Evolutionary conservation across 805 yeast genomes (phyloP).

Genomic region (Yarrowia osloensis): DNA sequence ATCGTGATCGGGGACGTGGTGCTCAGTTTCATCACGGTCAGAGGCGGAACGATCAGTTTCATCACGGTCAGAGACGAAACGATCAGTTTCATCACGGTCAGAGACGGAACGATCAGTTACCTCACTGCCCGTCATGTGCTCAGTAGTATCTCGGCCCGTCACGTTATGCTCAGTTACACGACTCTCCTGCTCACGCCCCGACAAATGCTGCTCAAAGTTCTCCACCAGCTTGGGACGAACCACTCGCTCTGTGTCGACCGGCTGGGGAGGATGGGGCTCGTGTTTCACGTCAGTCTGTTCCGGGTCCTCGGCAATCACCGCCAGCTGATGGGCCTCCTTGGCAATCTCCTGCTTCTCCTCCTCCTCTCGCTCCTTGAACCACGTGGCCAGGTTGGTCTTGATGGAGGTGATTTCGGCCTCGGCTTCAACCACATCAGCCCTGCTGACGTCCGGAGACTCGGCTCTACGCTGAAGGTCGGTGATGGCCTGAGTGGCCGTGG

Average conservation of each 20-base stretch:
- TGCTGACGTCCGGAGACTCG: neutral
- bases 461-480: conserved; percentile 11
- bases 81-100: too few species aligned
- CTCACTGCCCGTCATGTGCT: too few species aligned
- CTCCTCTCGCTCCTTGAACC: conserved; percentile 18
- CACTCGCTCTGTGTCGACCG: neutral
- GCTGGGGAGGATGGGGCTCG: neutral
- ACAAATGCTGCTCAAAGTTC: neutral
- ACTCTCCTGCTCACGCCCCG: too few species aligned
- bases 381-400: conserved; percentile 1
- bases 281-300: neutral
- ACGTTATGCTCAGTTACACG: too few species aligned
- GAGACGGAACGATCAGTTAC: too few species aligned
- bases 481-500: conserved; percentile 11
- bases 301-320: conserved; percentile 13
- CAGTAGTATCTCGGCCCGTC: too few species aligned
- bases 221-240: neutral
- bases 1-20: too few species aligned
- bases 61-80: too few species aligned
- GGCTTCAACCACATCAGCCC: conserved; percentile 3
- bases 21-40: too few species aligned
- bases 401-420: conserved; percentile 23
- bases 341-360: conserved; percentile 14
- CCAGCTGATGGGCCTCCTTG: conserved; percentile 16
- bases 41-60: too few species aligned